A percentile compares a stretch with the other conserved stretches of the same genome.
These are phyloP conservation scores for Yamadazyma buinensis DNA, from an alignment of 1,139 yeast species.

Conservation along the genomic window DNA sequence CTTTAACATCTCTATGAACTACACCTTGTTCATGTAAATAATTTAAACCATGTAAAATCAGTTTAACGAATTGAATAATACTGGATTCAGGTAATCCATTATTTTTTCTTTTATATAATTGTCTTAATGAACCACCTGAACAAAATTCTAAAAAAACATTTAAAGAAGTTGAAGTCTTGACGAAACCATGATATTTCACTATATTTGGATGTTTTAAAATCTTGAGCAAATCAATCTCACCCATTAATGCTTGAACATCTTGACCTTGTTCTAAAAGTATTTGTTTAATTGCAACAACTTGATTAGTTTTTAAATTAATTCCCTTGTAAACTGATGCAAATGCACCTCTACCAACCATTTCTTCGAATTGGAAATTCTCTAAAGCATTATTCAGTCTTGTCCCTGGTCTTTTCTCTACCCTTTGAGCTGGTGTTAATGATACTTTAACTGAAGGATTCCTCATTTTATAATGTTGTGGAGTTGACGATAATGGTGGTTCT, in stretches of 20 bases:
- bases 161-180: conserved; percentile 61
- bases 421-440: conserved; percentile 53
- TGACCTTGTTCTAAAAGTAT: conserved; percentile 53
- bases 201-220: conserved; percentile 80
- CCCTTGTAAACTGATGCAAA: conserved; percentile 93
- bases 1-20: conserved; percentile 75
- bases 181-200: conserved; percentile 87
- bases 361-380: conserved; percentile 54
- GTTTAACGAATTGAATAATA: conserved; percentile 58
- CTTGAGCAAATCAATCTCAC: conserved; percentile 84
- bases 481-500: conserved; percentile 7
- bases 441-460: conserved; percentile 37
- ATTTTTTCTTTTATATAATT: conserved; percentile 55
- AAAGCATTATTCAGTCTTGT: conserved; percentile 40
- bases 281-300: conserved; percentile 82
- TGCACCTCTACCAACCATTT: conserved; percentile 90
- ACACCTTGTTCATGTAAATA: conserved; percentile 71
- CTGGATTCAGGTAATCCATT: conserved; percentile 57
- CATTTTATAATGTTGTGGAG: conserved; percentile 18
- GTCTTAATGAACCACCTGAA: conserved; percentile 80
- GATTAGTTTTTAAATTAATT: conserved; percentile 58
- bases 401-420: conserved; percentile 41
- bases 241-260: conserved; percentile 53
- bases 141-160: conserved; percentile 76
- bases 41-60: conserved; percentile 69